Percentiles rank a stretch among this genome's conserved stretches.
Evolutionary conservation across 2,329 filamentous ascomycete species (phyloP).

Genomic region (Trichoderma brevicompactum): DNA sequence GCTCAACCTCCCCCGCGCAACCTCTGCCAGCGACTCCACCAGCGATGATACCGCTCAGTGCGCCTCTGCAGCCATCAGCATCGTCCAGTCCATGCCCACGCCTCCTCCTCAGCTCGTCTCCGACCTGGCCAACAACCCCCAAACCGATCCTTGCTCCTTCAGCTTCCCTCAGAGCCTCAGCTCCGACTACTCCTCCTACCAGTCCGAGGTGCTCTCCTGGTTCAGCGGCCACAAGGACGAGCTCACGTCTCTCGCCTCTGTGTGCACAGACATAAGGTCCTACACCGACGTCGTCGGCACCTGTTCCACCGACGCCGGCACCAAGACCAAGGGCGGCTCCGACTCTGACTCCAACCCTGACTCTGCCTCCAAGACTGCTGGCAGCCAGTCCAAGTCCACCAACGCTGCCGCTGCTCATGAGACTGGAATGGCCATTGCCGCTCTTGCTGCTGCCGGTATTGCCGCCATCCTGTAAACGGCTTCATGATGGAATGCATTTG

Average conservation of each 20-base stretch:
- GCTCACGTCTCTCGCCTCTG: conserved; percentile 35
- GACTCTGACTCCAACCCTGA: too few relatives aligned
- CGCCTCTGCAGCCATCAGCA: conserved; percentile 33
- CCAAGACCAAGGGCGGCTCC: not conserved
- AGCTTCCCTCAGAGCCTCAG: conserved; percentile 40
- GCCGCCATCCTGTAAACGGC: conserved; percentile 39
- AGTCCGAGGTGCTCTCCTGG: conserved; percentile 40
- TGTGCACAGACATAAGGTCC: conserved; percentile 37
- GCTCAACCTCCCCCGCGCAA: conserved; percentile 36
- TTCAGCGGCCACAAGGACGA: conserved; percentile 37
- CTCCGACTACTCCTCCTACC: conserved; percentile 42
- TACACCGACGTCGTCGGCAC: conserved; percentile 34
- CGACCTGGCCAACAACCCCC: conserved; percentile 35
- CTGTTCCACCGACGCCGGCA: conserved; percentile 32
- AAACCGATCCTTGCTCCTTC: conserved; percentile 42
- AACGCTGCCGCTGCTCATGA: conserved; percentile 33
- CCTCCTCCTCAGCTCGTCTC: conserved; percentile 39
- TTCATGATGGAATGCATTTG: not conserved
- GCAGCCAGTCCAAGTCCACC: not conserved
- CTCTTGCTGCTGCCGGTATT: conserved; percentile 39
- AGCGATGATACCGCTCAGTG: conserved; percentile 31
- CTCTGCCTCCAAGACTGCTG: not conserved
- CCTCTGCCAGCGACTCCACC: conserved; percentile 23
- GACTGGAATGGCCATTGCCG: conserved; percentile 39
- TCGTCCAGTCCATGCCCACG: conserved; percentile 39